Base-by-base conservation (phyloP, 352 stramenopile species). In the Globisporangium orthogonon region DNA sequence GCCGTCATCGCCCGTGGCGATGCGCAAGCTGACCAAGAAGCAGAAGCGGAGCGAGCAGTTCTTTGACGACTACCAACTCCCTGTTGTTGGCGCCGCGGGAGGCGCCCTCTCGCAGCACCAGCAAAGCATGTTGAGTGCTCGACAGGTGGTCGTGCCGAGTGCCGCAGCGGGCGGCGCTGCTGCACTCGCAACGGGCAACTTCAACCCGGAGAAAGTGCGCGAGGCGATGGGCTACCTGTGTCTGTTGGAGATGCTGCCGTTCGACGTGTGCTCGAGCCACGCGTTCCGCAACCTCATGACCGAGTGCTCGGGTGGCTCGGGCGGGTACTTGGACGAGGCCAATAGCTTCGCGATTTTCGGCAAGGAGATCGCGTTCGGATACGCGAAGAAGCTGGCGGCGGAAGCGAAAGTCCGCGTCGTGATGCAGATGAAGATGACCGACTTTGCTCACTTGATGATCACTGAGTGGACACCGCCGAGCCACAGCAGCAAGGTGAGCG, bases 221-320 rank as follows among this genome's bases (percentile, higher is more conserved):
- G 76, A 89, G 50, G 78, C 76, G 0, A 65, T 85, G 18, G 74
- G 71, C 1, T 81, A 76, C 31, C 48, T 91, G 30, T 89, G 78
- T 39, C 60, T 91, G 10, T 74, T 82, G 39, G 78, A 91, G 44
- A 79, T 89, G 69, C 56, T 87, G 31, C 75, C 81, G 33, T 82
- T 91, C 31, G 76, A 89, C 35, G 54, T 91, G 33, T 88, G 76
- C 50, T 70, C 72, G 3, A 88, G 74, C 50, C 66, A 71, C 10
- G 73, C 73, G 23, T 86, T 91, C 43, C 67, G 71, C 10, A 82
- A 71, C 37, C 52, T 91, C 9, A 64, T 91, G 52, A 49, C 67
- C 17, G 76, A 88, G 49, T 89, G 78, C 50, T 73, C 76, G 6
- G 76, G 64, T 13, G 64, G 68, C n/a, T 7, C 52, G 0, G 58